Base-by-base conservation (phyloP, 306 rosid genomes). In the Casuarina cunninghamiana region DNA sequence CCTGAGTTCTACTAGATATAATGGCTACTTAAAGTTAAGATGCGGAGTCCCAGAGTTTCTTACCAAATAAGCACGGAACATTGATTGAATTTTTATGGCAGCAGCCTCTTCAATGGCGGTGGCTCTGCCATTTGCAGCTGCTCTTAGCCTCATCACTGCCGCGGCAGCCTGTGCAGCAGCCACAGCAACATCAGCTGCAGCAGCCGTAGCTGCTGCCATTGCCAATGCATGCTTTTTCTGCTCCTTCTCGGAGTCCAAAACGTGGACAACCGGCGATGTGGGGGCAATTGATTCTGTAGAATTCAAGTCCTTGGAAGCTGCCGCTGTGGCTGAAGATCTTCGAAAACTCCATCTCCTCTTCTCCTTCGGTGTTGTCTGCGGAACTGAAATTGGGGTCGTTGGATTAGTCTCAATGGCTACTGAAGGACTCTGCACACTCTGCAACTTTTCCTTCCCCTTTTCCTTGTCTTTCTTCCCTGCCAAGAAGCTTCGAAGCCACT, bases 321-420 rank as follows among this genome's bases (percentile, higher is more conserved):
- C 63, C 3, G 93, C 58, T 39, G 96, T 4, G 65, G 92, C 91
- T 2, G 97, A 89, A 63, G 97, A 87, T 86, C 98, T 87, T 76
- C 97, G 83, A 66, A 94, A 92, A 77, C 98, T 92, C 98, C 97
- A 92, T 72, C 98, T 82, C 81, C 72, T 85, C 78, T 90, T 94
- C 87, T 94, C 98, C 69, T 86, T 94, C 7, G 96, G 89, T 48
- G 85, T 61, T 21, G 88, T 35, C 69, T 65, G 79, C 38, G 71
- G 73, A 16, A 49, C 79, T 3, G 96, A 86, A 69, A 21, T 61
- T 69, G 93, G 97, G 74, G 87, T 84, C 2, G 87, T 73, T 51
- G 90, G 88, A 65, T 90, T 39, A 37, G 43, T 88, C 77, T 88
- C 88, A 76, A 75, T 60, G 48, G 81, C 77, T 80, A 65, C 54